These are phyloP conservation scores for Ogataea trehalophila DNA, from an alignment of 805 yeast genomes.

Conservation along the genomic window DNA sequence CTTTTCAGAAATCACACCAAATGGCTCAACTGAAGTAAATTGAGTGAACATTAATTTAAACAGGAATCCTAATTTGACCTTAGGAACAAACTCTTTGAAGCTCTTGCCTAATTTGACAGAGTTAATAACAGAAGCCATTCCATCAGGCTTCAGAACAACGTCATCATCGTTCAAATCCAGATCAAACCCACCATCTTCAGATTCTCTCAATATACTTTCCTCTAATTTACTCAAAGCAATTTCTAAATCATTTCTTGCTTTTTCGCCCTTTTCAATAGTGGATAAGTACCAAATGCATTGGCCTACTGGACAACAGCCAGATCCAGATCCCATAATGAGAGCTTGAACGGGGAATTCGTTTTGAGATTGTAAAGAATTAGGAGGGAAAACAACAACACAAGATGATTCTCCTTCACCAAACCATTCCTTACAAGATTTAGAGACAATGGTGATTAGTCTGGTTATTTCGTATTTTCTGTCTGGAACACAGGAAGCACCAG, in stretches of 20 bases:
- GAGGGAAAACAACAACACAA: conserved; percentile 90
- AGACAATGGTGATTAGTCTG: conserved; percentile 76
- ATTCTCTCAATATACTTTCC: conserved; percentile 73
- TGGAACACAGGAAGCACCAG: conserved; percentile 37
- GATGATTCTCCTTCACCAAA: conserved; percentile 78
- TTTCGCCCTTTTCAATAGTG: conserved; percentile 63
- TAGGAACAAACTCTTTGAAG: conserved; percentile 78
- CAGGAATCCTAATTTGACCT: conserved; percentile 58
- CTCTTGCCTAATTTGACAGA: conserved; percentile 85
- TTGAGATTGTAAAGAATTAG: conserved; percentile 60
- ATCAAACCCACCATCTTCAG: conserved; percentile 53
- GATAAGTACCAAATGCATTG: conserved; percentile 89
- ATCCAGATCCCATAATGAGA: conserved; percentile 78
- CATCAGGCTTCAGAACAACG: conserved; percentile 47
- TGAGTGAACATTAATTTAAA: conserved; percentile 61
- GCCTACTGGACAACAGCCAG: conserved; percentile 83
- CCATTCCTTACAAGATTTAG: conserved; percentile 89
- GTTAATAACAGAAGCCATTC: conserved; percentile 59
- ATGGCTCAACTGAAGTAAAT: conserved; percentile 50
- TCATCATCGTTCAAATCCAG: conserved; percentile 51
- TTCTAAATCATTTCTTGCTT: conserved; percentile 74
- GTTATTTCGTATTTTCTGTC: conserved; percentile 53
- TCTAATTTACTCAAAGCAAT: conserved; percentile 79
- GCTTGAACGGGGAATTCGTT: conserved; percentile 80
- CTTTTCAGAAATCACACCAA: conserved; percentile 44